phyloP scores from a whole-genome alignment of 805 yeast species.

The Cyberlindnera misumaiensis region DNA sequence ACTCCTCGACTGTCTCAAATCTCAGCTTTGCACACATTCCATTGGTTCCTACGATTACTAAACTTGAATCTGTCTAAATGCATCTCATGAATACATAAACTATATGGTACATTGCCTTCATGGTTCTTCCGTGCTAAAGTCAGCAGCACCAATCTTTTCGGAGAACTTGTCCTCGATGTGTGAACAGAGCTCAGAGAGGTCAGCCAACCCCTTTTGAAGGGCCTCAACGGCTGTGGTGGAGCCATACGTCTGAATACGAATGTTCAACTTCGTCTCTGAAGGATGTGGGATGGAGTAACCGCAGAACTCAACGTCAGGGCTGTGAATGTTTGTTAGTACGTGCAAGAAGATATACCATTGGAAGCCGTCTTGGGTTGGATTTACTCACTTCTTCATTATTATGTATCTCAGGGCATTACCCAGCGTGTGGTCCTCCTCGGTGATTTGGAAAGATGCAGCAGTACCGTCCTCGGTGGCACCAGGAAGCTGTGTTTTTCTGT shows the following conservation, averaged over 20 bases:
- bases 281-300: constrained; percentile 99
- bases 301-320: constrained; percentile 93
- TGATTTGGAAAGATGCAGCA: constrained; percentile 88
- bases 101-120: constrained; percentile 13
- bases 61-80: too few relatives aligned
- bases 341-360: too few relatives aligned
- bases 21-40: too few relatives aligned
- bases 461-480: constrained; percentile 92
- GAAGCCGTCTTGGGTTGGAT: too few relatives aligned
- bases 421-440: constrained; percentile 92
- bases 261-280: constrained; percentile 79
- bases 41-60: too few relatives aligned
- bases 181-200: constrained; percentile 73
- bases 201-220: constrained; percentile 83
- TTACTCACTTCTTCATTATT: constrained; percentile 71
- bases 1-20: too few relatives aligned
- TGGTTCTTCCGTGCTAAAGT: constrained; percentile 43
- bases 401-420: constrained; percentile 92
- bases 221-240: constrained; percentile 85
- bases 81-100: too few relatives aligned
- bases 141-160: constrained; percentile 55
- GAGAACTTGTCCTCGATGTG: constrained; percentile 76
- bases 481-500: constrained; percentile 38
- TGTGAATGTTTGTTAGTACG: constrained; percentile 1
- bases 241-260: constrained; percentile 92